Conservation (phyloP, 169 alveolate species). For the Plasmodium falciparum region DNA sequence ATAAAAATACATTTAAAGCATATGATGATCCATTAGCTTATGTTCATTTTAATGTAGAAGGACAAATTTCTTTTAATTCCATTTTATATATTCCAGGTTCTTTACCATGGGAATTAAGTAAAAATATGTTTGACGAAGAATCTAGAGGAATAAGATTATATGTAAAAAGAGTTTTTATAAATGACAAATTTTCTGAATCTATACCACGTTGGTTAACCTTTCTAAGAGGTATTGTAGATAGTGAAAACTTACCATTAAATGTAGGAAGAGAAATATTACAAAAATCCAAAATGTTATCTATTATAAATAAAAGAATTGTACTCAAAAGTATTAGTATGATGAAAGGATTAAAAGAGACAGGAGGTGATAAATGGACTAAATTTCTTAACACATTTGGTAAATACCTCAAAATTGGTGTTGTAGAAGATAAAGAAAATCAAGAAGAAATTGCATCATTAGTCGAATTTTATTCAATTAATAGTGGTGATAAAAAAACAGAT, state of each 20-base stretch:
- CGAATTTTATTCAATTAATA: slow-evolving; percentile 91
- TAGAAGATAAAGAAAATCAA: slow-evolving; percentile 97
- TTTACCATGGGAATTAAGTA: slow-evolving; percentile 90
- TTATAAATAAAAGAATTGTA: slow-evolving; percentile 95
- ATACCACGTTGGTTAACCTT: slow-evolving; percentile 96
- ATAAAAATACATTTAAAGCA: slow-evolving; percentile 95
- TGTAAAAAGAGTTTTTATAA: slow-evolving; percentile 98
- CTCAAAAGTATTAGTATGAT: slow-evolving; percentile 95
- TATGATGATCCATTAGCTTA: slow-evolving; percentile 97
- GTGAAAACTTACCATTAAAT: slow-evolving; percentile 97
- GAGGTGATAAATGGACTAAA: slow-evolving; percentile 90
- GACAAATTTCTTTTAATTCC: slow-evolving; percentile 99
- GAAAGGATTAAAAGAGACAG: slow-evolving; percentile 86
- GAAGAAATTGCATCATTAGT: slow-evolving; percentile 94
- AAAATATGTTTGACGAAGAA: slow-evolving; percentile 95
- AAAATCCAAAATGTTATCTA: slow-evolving; percentile 94
- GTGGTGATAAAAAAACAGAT: slow-evolving; percentile 86
- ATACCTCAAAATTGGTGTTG: slow-evolving; percentile 95
- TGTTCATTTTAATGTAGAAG: slow-evolving; percentile 99
- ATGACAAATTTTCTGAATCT: slow-evolving; percentile 97
- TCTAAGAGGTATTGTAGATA: slow-evolving; percentile 98
- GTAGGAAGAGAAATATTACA: slow-evolving; percentile 98
- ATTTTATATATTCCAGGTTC: slow-evolving; percentile 95
- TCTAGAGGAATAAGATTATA: slow-evolving; percentile 96
- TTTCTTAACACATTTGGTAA: slow-evolving; percentile 95